Evolutionary conservation across 1,284 basidiomycete genomes (phyloP).

Genomic region (Puccinia triticina): DNA sequence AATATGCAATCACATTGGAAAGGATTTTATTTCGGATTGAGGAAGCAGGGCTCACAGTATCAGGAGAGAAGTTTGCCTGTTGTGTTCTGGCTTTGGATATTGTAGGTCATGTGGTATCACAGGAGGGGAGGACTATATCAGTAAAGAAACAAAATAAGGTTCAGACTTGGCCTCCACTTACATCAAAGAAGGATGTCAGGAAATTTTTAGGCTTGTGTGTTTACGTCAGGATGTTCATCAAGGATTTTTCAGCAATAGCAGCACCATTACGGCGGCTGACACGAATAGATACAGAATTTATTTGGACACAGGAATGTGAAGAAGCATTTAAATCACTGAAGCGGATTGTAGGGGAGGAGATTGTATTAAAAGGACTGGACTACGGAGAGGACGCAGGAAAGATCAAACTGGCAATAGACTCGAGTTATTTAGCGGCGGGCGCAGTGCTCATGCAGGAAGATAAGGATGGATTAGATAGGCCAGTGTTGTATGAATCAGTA

Average conservation of each 20-base stretch:
- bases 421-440: too few species aligned
- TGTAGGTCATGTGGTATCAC: neutral
- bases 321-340: too few species aligned
- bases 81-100: slow-evolving; percentile 11
- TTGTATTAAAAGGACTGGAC: too few species aligned
- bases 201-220: slow-evolving; percentile 21
- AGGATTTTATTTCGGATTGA: slow-evolving; percentile 11
- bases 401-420: too few species aligned
- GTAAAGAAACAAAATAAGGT: slow-evolving; percentile 4
- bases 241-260: neutral
- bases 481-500: too few species aligned
- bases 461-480: too few species aligned
- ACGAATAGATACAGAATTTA: neutral
- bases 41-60: neutral
- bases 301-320: slow-evolving; percentile 16
- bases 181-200: neutral
- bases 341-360: too few species aligned
- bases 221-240: slow-evolving; percentile 40
- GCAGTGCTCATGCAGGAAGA: too few species aligned
- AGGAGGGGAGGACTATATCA: neutral
- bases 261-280: slow-evolving; percentile 25
- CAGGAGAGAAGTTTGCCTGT: neutral
- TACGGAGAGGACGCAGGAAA: too few species aligned
- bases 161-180: neutral
- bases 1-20: neutral